These are phyloP conservation scores for Suhomyces pyralidae DNA, from an alignment of 805 yeast genomes.

Conservation along the genomic window DNA sequence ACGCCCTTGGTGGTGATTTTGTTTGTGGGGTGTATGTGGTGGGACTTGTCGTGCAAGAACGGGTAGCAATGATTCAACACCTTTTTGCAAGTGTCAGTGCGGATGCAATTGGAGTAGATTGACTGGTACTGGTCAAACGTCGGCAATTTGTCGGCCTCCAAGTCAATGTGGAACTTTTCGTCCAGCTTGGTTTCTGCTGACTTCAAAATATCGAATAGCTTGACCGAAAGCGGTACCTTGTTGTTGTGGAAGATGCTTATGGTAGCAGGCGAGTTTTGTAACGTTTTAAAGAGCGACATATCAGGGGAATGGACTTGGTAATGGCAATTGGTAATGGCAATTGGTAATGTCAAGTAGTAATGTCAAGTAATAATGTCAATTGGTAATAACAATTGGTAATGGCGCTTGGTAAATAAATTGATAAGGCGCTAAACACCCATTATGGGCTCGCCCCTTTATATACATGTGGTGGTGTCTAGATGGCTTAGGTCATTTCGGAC, in stretches of 20 bases:
- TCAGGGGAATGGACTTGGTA: no score
- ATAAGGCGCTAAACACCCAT: no score
- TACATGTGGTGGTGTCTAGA: not conserved
- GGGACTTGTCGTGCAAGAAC: constrained; percentile 28
- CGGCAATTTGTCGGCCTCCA: constrained; percentile 39
- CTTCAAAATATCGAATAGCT: constrained; percentile 28
- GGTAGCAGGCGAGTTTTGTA: constrained; percentile 41
- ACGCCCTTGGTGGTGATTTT: constrained; percentile 20
- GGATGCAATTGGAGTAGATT: constrained; percentile 25
- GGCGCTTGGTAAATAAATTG: no score
- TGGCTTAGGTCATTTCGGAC: constrained; percentile 2
- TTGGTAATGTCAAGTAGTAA: no score
- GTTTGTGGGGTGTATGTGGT: constrained; percentile 11
- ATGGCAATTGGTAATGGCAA: not conserved
- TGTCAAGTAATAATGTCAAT: no score
- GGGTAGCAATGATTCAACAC: constrained; percentile 35
- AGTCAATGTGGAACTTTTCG: constrained; percentile 33
- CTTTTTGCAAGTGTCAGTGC: constrained; percentile 20
- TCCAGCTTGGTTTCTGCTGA: constrained; percentile 30
- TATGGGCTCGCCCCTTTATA: not conserved
- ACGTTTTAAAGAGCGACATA: constrained; percentile 40
- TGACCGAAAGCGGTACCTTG: constrained; percentile 30
- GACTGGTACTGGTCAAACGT: constrained; percentile 39
- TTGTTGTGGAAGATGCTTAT: constrained; percentile 41
- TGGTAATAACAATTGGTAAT: no score